Evolutionary conservation across 192 early-diverging fungal genomes (phyloP).

Genomic region (Haplosporangium gracile): DNA sequence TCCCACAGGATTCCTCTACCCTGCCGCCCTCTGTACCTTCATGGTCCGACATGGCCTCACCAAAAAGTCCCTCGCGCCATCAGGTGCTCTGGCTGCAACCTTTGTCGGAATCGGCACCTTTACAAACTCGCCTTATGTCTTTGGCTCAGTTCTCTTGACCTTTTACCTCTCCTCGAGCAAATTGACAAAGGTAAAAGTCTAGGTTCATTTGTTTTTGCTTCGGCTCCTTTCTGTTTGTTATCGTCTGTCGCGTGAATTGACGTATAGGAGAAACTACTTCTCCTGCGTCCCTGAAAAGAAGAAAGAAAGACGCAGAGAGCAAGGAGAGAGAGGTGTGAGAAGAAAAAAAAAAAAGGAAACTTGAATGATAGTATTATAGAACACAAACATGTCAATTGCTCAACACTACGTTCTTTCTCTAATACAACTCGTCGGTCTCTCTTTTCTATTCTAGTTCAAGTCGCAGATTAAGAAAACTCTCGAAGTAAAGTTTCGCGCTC

Average conservation of each 20-base stretch:
- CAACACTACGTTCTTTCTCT: background rate
- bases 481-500: conserved; percentile 19
- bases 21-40: conserved; percentile 60
- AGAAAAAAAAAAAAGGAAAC: background rate
- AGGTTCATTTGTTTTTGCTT: background rate
- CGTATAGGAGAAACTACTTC: no score
- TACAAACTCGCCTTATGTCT: conserved; percentile 71
- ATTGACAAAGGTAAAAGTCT: conserved; percentile 65
- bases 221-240: background rate
- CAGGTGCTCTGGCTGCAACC: conserved; percentile 80
- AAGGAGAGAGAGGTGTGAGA: background rate
- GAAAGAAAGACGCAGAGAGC: no score
- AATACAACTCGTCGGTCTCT: background rate
- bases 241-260: conserved; percentile 2
- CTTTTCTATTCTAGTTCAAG: conserved; percentile 26
- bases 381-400: background rate
- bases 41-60: conserved; percentile 70
- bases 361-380: no score
- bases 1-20: conserved; percentile 53
- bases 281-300: no score
- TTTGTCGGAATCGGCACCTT: conserved; percentile 83
- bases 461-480: conserved; percentile 48
- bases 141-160: conserved; percentile 74
- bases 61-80: conserved; percentile 77
- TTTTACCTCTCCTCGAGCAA: conserved; percentile 80